These are phyloP conservation scores for Cronartium ribicola DNA, from an alignment of 1,284 basidiomycete genomes.

Conservation along the genomic window DNA sequence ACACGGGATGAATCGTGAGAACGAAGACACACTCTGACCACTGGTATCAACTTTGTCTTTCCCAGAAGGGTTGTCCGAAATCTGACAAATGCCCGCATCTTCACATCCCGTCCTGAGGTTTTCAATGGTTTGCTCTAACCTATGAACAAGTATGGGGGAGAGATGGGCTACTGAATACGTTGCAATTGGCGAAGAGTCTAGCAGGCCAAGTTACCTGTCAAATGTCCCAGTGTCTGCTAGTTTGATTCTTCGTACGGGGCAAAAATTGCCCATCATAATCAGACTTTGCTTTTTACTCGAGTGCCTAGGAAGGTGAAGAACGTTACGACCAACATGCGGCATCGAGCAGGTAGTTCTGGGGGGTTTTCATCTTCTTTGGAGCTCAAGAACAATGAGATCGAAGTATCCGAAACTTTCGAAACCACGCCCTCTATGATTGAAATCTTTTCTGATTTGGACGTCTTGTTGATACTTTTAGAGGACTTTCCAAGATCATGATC, in stretches of 20 bases:
- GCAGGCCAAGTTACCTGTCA: conserved; percentile 63
- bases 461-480: conserved; percentile 55
- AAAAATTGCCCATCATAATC: conserved; percentile 41
- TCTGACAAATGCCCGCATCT: not conserved
- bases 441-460: conserved; percentile 53
- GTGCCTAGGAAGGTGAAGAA: conserved; percentile 67
- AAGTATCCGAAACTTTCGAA: conserved; percentile 61
- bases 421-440: conserved; percentile 67
- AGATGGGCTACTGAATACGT: no score
- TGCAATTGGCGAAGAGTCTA: not conserved
- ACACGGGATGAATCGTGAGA: no score
- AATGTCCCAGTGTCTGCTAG: conserved; percentile 87
- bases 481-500: conserved; percentile 55
- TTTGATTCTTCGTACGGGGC: conserved; percentile 59
- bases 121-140: conserved; percentile 13
- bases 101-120: not conserved
- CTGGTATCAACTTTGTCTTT: not conserved
- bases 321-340: conserved; percentile 55
- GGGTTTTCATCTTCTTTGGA: conserved; percentile 61
- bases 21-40: not conserved
- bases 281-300: conserved; percentile 69
- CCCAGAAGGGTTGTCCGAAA: not conserved
- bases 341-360: conserved; percentile 71
- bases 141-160: not conserved
- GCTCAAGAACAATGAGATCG: conserved; percentile 17